phyloP scores from a whole-genome alignment of 371 early-diverging fungal genomes.

The Mortierella sp. region DNA sequence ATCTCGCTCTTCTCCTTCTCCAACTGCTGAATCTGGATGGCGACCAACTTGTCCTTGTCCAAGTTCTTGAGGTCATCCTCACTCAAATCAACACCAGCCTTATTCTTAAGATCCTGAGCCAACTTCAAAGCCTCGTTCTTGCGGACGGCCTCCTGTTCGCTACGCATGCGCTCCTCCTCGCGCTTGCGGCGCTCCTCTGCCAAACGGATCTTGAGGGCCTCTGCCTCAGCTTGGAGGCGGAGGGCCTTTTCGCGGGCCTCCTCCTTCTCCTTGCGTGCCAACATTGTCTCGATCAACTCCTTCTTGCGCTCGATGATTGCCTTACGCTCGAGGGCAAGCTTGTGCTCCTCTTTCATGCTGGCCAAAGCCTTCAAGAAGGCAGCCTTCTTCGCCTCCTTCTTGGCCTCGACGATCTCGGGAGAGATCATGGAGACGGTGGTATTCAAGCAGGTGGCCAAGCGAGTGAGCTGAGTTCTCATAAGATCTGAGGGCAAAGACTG shows the following conservation, averaged over 20 bases:
- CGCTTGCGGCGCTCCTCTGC: constrained; percentile 89
- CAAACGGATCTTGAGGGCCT: constrained; percentile 85
- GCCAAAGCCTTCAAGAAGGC: constrained; percentile 75
- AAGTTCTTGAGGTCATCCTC: constrained; percentile 86
- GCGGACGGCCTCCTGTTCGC: constrained; percentile 85
- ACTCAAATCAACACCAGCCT: constrained; percentile 85
- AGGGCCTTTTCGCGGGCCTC: constrained; percentile 82
- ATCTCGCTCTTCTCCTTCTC: constrained; percentile 92
- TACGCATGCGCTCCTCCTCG: constrained; percentile 85
- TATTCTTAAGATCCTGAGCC: constrained; percentile 86
- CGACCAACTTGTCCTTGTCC: constrained; percentile 84
- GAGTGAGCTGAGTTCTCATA: constrained; percentile 87
- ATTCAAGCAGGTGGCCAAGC: constrained; percentile 82
- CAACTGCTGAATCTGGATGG: constrained; percentile 90
- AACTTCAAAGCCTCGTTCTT: constrained; percentile 89
- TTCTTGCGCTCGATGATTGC: constrained; percentile 92
- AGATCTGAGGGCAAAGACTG: constrained; percentile 91
- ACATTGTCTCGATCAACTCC: constrained; percentile 87
- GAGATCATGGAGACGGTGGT: constrained; percentile 89
- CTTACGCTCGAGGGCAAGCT: constrained; percentile 81
- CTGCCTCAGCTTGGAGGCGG: constrained; percentile 84
- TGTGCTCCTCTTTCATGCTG: constrained; percentile 87
- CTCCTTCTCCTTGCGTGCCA: constrained; percentile 83
- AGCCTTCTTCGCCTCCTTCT: constrained; percentile 72
- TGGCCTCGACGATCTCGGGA: constrained; percentile 77